Conservation (phyloP, 495 filamentous ascomycete genomes). For the Parathielavia hyrcaniae region DNA sequence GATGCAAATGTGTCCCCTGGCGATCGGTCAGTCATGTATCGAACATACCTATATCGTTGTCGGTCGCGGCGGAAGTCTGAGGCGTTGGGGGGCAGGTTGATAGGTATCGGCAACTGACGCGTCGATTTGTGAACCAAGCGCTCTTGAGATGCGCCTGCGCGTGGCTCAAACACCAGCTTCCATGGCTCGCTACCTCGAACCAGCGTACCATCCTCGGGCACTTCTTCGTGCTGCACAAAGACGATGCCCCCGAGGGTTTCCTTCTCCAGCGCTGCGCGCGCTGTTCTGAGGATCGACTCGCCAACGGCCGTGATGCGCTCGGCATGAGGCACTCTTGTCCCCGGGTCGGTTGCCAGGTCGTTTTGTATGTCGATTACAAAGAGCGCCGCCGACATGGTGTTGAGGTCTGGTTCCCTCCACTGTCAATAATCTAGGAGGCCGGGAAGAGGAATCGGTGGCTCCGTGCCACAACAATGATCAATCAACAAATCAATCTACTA, state of each 20-base stretch:
- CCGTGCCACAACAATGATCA: too few relatives aligned
- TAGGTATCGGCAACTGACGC: conserved; percentile 21
- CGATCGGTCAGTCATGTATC: not conserved
- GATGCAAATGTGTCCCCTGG: conserved; percentile 32
- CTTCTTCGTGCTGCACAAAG: conserved; percentile 34
- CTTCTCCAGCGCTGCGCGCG: conserved; percentile 5
- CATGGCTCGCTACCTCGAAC: conserved; percentile 26
- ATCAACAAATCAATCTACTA: too few relatives aligned
- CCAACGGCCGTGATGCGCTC: conserved; percentile 18
- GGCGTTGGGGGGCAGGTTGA: too few relatives aligned
- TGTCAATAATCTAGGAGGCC: too few relatives aligned
- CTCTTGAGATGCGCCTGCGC: conserved; percentile 10
- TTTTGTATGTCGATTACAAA: conserved; percentile 38
- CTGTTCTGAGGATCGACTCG: conserved; percentile 13
- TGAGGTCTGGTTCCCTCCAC: not conserved
- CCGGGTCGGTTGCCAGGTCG: conserved; percentile 22
- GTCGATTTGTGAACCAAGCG: conserved; percentile 26
- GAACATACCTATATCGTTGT: too few relatives aligned
- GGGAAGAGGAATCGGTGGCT: not conserved
- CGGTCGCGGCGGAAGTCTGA: too few relatives aligned
- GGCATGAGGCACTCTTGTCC: conserved; percentile 25
- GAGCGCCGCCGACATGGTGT: conserved; percentile 11
- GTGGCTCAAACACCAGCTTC: conserved; percentile 32
- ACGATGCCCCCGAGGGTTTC: conserved; percentile 11
- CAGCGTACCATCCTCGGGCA: conserved; percentile 21